Base-by-base conservation (phyloP, 1,139 yeast genomes). In the Hanseniaspora gamundiae region DNA sequence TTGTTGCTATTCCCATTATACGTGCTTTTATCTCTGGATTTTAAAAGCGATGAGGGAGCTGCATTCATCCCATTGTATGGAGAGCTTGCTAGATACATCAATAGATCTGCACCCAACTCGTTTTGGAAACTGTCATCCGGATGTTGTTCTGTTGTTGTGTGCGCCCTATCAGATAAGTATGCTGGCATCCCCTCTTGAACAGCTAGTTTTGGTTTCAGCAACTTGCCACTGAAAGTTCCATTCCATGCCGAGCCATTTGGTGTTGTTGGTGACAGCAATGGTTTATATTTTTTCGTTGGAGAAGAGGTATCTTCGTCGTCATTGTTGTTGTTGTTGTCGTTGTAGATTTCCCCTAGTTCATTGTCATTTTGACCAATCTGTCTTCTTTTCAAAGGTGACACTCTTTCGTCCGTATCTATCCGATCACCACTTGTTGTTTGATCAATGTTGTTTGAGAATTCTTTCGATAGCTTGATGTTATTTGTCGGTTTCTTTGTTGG, bases 31-130 rank as follows among this genome's bases (percentile, higher is more conserved):
- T 33, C 36, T 17, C 20, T 33, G n/a, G 13, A 17, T 33, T 33
- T 33, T 22, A 33, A 33, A 7, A 33, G 20, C 7, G 36, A 33
- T 8, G 36, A 33, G 5, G 36, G 36, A 5, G 36, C 36, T 17
- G 36, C 36, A 17, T 36, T 36, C 39, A 36, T 36, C 4, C 29
- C 20, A 19, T 24, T 52, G 49, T 57, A 59, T 2, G 65, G 65
- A 39, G 62, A 57, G 20, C 64, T 57, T 2, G 65, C 64, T 14
- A 61, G 45, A 42, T 60, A 61, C 59, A 61, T 58, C 38, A 61
- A 48, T 29, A 61, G 42, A 48, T 61, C 65, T 6, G 63, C 64
- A n/a, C 61, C 65, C 6, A 55, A 49, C 33, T 58, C 57, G 30
- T 48, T 47, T 14, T 19, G 40, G n/a, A 43, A 36, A 28, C 27